A percentile compares a stretch with the other conserved stretches of the same genome.
phyloP scores from a whole-genome alignment of 1,139 yeast genomes.

The Starmera stellimalicola region DNA sequence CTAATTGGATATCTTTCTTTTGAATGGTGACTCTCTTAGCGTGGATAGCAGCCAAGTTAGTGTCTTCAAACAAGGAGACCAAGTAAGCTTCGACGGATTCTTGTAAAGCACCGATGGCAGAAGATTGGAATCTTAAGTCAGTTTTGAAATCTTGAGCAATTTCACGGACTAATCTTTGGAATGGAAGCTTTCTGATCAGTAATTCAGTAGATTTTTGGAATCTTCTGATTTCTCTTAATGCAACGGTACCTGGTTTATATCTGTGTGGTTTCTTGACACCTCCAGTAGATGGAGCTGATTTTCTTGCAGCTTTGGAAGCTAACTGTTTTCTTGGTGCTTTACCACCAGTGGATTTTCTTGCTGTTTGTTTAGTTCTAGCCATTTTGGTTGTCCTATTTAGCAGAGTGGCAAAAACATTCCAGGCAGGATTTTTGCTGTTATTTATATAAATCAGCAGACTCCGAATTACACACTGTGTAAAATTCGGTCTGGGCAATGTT shows the following conservation, averaged over 20 bases:
- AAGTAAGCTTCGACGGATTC: slow-evolving; percentile 98
- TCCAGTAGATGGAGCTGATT: slow-evolving; percentile 95
- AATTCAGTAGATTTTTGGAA: slow-evolving; percentile 97
- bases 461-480: too few species aligned
- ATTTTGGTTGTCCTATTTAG: too few species aligned
- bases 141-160: slow-evolving; percentile 98
- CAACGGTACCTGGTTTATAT: slow-evolving; percentile 99
- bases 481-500: too few species aligned
- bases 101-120: slow-evolving; percentile 98
- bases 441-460: too few species aligned
- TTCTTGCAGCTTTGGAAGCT: slow-evolving; percentile 98
- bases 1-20: slow-evolving; percentile 96
- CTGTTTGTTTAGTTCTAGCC: slow-evolving; percentile 99
- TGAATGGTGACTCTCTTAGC: slow-evolving; percentile 99
- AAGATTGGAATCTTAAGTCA: slow-evolving; percentile 96
- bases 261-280: slow-evolving; percentile 99
- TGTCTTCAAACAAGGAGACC: slow-evolving; percentile 85
- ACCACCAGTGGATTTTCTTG: slow-evolving; percentile 99
- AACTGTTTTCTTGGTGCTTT: slow-evolving; percentile 98
- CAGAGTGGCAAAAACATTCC: background rate
- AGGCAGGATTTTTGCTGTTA: too few species aligned
- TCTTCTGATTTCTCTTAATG: slow-evolving; percentile 98
- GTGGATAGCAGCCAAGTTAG: slow-evolving; percentile 97
- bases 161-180: slow-evolving; percentile 98
- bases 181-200: slow-evolving; percentile 94